A percentile compares a stretch with the other conserved stretches of the same genome.
Evolutionary conservation across 73 alveolate genomes (phyloP).

Genomic region (Paramecium biaurelia): DNA sequence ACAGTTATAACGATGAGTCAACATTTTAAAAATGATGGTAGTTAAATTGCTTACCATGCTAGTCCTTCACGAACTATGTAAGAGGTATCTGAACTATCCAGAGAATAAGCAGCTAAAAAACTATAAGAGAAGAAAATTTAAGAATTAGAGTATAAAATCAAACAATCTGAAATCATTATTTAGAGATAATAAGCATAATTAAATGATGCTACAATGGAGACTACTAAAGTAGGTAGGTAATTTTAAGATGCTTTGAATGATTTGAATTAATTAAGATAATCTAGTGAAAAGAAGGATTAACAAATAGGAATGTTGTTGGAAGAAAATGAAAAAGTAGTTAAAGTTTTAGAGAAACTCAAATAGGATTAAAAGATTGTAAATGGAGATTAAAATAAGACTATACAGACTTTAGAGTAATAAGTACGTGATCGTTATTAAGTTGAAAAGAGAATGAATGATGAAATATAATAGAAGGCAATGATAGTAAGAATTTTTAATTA

Average conservation of each 20-base stretch:
- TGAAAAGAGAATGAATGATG: background rate
- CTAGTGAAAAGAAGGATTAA: background rate
- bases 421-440: conserved; percentile 13
- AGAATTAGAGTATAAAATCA: background rate
- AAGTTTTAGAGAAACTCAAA: background rate
- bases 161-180: background rate
- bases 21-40: background rate
- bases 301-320: conserved; percentile 20
- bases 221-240: background rate
- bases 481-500: background rate
- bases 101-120: background rate
- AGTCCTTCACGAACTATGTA: background rate
- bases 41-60: background rate
- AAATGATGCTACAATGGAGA: background rate
- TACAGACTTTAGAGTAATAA: background rate
- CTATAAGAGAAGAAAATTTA: background rate
- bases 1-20: background rate
- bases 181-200: background rate
- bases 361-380: background rate
- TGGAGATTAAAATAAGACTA: background rate
- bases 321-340: background rate
- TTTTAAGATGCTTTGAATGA: conserved; percentile 8
- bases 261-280: background rate
- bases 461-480: background rate
- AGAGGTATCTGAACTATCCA: background rate